Evolutionary conservation across 768 basidiomycete species (phyloP), one percentile per base, ranked within the genome.

Genomic region (Russula abietina): DNA sequence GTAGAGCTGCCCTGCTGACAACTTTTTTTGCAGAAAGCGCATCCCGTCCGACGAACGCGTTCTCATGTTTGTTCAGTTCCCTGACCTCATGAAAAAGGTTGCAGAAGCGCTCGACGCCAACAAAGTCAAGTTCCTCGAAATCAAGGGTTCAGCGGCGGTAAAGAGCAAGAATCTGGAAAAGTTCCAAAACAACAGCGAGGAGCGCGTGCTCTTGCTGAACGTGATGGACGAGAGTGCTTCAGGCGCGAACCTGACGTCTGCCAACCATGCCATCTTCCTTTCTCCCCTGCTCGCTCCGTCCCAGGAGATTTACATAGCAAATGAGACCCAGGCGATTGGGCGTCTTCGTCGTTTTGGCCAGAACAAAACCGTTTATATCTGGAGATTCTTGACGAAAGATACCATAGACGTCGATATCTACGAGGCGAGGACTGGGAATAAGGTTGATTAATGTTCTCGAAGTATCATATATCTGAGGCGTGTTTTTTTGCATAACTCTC

Each of bases 221-320:
- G 89, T 96, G 65, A 93, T 91, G 84, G 93, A 96, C 73, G 93
- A 95, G 74, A 93, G 91, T 65, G 91, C 92, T n/a, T 91, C 90
- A 62, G 92, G 92, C 49, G 89, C 90, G 67, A 98, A 98, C 72
- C 75, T 98, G 71, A 97, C 94, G 3, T 85, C 83, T 39, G 95
- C 95, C 22, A 98, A 94, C 74, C 93, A 95, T 71, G 94, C 93
- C 41, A 88, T 97, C 72, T 98, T 98, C 80, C 78, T 98, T 59
- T 94, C 92, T 11, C 95, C 95, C 10, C 80, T 98, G 43, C 87
- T 95, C 41, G 86, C 93, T 0, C 81, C 83, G 11, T 83, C 86
- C 22, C 84, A 89, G 72, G 88, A 94, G 73, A 87, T 89, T 51
- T 97, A 96, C 71, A 84, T 86, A 48, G 90, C 91, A 55, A 85